Percentiles rank a stretch among this genome's conserved stretches.
Conservation (phyloP, 2,329 filamentous ascomycete genomes). For the Fusarium devonianum region DNA sequence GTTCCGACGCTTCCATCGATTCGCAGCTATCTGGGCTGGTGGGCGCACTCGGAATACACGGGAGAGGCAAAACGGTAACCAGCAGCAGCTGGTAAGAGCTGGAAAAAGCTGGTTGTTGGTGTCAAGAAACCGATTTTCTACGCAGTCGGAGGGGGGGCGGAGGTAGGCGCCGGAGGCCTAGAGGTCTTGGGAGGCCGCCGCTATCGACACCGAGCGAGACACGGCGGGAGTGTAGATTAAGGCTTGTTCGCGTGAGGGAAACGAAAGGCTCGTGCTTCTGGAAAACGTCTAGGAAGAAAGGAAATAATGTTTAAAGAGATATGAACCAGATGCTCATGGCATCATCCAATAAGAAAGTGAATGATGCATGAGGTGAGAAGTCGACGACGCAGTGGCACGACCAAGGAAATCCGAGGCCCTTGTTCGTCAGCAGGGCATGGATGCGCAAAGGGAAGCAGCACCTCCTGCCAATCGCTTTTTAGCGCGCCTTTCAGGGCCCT, state of each 20-base stretch:
- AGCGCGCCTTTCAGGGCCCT: conserved; percentile 20
- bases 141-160: conserved; percentile 36
- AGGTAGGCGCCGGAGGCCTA: conserved; percentile 23
- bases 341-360: conserved; percentile 27
- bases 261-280: conserved; percentile 27
- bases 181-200: conserved; percentile 39
- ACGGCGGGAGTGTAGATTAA: conserved; percentile 18
- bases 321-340: conserved; percentile 27
- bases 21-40: conserved; percentile 16
- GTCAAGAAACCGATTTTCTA: conserved; percentile 16
- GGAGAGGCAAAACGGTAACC: conserved; percentile 12
- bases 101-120: conserved; percentile 24
- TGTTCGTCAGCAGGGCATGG: conserved; percentile 31
- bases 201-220: conserved; percentile 19
- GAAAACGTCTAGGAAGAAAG: conserved; percentile 13
- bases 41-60: conserved; percentile 18
- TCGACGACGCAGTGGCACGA: conserved; percentile 20
- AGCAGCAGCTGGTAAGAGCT: conserved; percentile 36
- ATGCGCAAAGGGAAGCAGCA: conserved; percentile 10
- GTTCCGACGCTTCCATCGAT: conserved; percentile 35
- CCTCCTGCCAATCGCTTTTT: conserved; percentile 28
- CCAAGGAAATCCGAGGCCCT: conserved; percentile 28
- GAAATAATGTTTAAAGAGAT: conserved; percentile 14
- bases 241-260: conserved; percentile 26
- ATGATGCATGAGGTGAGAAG: conserved; percentile 21